Percentiles rank a stretch among this genome's conserved stretches.
Conservation (phyloP, 176 grass and related monocot species). For the Olyra latifolia region DNA sequence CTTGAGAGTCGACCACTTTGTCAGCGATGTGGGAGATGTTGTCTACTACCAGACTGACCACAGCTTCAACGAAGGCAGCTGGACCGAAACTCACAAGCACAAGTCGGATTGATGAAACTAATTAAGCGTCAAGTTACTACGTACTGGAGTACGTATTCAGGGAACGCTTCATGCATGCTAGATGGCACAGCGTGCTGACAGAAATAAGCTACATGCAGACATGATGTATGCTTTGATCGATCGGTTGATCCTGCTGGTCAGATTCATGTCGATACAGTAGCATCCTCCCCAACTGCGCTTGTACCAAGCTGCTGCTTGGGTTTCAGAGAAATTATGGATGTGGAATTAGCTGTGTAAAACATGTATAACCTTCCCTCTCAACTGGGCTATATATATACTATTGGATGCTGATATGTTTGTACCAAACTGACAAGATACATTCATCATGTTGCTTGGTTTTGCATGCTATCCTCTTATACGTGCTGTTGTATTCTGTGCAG, state of each 20-base stretch:
- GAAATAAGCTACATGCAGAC: conserved; percentile 1
- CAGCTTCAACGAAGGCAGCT: not conserved
- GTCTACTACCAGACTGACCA: conserved; percentile 85
- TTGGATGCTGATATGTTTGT: not conserved
- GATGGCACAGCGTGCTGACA: conserved; percentile 3
- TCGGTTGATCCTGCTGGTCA: not conserved
- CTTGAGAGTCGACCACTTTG: conserved; percentile 80
- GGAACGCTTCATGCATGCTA: conserved; percentile 8
- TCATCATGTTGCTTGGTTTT: not conserved
- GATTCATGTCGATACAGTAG: conserved; percentile 13
- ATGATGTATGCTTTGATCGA: not conserved
- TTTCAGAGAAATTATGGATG: not conserved
- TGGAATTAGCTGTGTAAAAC: not conserved
- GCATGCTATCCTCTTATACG: not conserved
- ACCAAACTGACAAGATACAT: not conserved
- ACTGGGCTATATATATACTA: not conserved
- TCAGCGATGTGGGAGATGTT: conserved; percentile 76
- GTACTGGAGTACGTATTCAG: no score
- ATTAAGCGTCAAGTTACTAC: not conserved
- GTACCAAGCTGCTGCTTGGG: conserved; percentile 16
- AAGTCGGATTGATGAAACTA: conserved; percentile 12
- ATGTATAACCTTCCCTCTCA: not conserved
- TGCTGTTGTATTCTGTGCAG: not conserved
- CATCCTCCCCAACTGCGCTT: conserved; percentile 14
- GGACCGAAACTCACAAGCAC: conserved; percentile 5